Base-by-base conservation (phyloP, 495 filamentous ascomycete genomes). In the Friedmanniomyces endolithicus region DNA sequence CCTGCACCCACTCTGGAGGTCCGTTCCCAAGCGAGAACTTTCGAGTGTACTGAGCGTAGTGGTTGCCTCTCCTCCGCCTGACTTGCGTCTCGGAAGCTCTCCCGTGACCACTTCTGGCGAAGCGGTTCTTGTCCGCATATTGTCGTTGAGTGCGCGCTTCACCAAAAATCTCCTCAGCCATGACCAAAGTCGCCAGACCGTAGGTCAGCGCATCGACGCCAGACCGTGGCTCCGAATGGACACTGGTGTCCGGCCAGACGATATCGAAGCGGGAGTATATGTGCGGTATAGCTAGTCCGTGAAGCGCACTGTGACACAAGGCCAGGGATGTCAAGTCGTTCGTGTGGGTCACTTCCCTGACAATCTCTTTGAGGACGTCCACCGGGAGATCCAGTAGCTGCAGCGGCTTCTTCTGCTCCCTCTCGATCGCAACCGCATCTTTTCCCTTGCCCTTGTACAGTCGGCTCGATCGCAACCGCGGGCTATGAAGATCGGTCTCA, bases 201-300 rank as follows among this genome's bases (percentile, higher is more conserved):
- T 94, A 94, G 0, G 90, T 94, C 19, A 95, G 78, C 37, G 90
- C 89, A 72, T 95, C 90, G 27, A 95, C 87, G 39, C 85, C 87
- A 25, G 80, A 78, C 12, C 82, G 76, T 48, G 85, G 78, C 54
- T 86, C 82, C 3, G 78, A 72, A 1, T 78, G 70, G 20, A 76
- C 71, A 43, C 77, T 71, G 6, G 76, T 78, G 59, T 94, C 87
- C 0, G 90, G 90, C 90, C 90, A 97, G 37, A 92, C 84, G 57
- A 95, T 95, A 65, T 95, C 87, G 66, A 97, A 95, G 24, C 87
- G 81, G 1, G 86, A 85, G 67, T 97, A 97, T 63, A 97, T 94
- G 51, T 84, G 79, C 11, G 88, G 88, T 16, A 90, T 84, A 0
- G 86, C 81, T 41, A 97, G 74, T 39, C 73, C 71, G 70, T 95